Conservation (phyloP, 2,329 filamentous ascomycete genomes). For the Knufia fluminis region DNA sequence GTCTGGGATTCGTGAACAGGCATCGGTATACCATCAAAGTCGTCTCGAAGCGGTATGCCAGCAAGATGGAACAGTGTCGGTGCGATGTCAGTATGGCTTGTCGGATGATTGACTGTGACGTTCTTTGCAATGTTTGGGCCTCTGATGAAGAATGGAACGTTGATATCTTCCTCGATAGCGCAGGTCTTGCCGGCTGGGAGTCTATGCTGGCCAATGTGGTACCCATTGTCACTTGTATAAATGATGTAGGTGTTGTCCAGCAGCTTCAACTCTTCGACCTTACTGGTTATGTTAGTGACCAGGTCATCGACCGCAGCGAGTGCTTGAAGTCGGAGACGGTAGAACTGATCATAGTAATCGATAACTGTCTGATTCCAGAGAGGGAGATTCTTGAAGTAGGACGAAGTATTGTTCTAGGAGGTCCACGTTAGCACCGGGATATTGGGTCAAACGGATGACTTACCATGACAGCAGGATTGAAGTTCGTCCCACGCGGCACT, state of each 20-base stretch:
- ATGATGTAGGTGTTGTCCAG: slow-evolving; percentile 50
- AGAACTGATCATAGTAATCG: slow-evolving; percentile 18
- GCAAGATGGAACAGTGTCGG: slow-evolving; percentile 48
- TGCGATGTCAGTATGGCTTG: slow-evolving; percentile 54
- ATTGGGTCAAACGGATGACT: too few relatives aligned
- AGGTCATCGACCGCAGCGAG: slow-evolving; percentile 31
- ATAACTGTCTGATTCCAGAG: slow-evolving; percentile 18
- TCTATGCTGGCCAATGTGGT: slow-evolving; percentile 50
- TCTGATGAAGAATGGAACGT: slow-evolving; percentile 49
- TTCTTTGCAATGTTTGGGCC: slow-evolving; percentile 44
- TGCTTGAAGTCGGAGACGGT: slow-evolving; percentile 20
- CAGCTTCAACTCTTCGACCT: slow-evolving; percentile 32
- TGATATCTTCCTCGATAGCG: slow-evolving; percentile 50
- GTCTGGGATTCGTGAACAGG: slow-evolving; percentile 25
- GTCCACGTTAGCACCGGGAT: not conserved
- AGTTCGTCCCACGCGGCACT: too few relatives aligned
- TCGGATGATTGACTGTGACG: slow-evolving; percentile 36
- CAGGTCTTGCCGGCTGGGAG: slow-evolving; percentile 49
- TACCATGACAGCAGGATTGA: too few relatives aligned
- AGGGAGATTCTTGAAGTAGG: slow-evolving; percentile 15
- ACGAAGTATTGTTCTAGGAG: slow-evolving; percentile 26
- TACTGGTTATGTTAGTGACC: slow-evolving; percentile 36
- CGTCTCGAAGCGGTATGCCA: slow-evolving; percentile 25
- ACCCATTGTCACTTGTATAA: slow-evolving; percentile 52
- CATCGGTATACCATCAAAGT: slow-evolving; percentile 15